Base-by-base conservation (phyloP, 352 stramenopile species). In the Blastocystis hominis region DNA sequence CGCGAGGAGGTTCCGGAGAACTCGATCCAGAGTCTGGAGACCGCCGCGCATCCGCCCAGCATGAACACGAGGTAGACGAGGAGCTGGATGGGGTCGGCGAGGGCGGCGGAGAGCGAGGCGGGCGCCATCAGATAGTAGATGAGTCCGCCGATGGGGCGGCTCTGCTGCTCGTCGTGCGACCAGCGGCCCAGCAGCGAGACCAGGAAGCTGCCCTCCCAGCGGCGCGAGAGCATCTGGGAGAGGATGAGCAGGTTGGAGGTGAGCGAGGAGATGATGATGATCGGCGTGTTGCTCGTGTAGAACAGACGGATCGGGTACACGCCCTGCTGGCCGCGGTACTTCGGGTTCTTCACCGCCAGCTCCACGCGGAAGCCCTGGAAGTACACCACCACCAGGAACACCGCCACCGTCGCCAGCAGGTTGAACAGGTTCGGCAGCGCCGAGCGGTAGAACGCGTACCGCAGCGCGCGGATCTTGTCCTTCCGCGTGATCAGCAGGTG, bases 291-390 rank as follows among this genome's bases (percentile, higher is more conserved):
- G 88, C 95, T 98, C 68, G 96, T 99, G 94, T 99, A 99, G 91
- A 99, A 98, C 3, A 99, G 92, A 93, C 98, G 98, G 94, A 99
- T 99, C 80, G n/a, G n/a, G n/a, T n/a, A n/a, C n/a, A n/a, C n/a
- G n/a, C n/a, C n/a, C n/a, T n/a, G n/a, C n/a, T n/a, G n/a, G n/a
- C n/a, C n/a, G n/a, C n/a, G n/a, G n/a, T n/a, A n/a, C n/a, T n/a
- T n/a, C n/a, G n/a, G n/a, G n/a, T n/a, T n/a, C n/a, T n/a, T n/a
- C n/a, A n/a, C n/a, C n/a, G n/a, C n/a, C n/a, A n/a, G n/a, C n/a
- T 96, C 93, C 40, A 96, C 93, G 63, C 92, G 90, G 88, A 90
- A 90, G 53, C 96, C 96, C 92, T 99, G 96, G 93, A 99, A 98
- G 93, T 98, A 99, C 90, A 98, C 98, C 66, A 99, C 96, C 53